Evolutionary conservation across 805 yeast species (phyloP).

Genomic region (Lachancea kluyveri): DNA sequence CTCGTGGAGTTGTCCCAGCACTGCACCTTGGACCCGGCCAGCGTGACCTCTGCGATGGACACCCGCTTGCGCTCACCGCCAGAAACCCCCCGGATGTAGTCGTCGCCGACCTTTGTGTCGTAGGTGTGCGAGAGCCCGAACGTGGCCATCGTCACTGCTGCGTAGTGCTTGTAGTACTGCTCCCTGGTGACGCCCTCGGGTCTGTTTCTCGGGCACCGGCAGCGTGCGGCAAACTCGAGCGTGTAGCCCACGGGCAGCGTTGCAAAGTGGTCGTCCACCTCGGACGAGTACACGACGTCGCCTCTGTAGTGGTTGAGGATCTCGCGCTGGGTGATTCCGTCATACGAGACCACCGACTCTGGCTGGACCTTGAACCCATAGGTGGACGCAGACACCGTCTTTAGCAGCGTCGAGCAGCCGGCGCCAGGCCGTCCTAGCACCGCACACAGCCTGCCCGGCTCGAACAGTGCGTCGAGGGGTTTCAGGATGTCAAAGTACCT

Average conservation of each 20-base stretch:
- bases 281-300: slow-evolving; percentile 60
- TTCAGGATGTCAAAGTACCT: slow-evolving; percentile 40
- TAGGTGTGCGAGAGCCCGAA: slow-evolving; percentile 49
- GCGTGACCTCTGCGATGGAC: slow-evolving; percentile 59
- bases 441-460: slow-evolving; percentile 64
- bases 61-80: slow-evolving; percentile 76
- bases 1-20: slow-evolving; percentile 61
- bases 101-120: slow-evolving; percentile 62
- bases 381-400: slow-evolving; percentile 48
- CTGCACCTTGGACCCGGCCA: slow-evolving; percentile 42
- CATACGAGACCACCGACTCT: slow-evolving; percentile 42
- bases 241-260: slow-evolving; percentile 59
- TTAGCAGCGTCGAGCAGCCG: slow-evolving; percentile 59
- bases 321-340: slow-evolving; percentile 41
- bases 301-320: slow-evolving; percentile 48
- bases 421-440: slow-evolving; percentile 79
- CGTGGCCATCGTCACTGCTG: slow-evolving; percentile 48
- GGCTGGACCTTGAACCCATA: slow-evolving; percentile 47
- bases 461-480: slow-evolving; percentile 48
- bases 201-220: slow-evolving; percentile 53
- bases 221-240: slow-evolving; percentile 45
- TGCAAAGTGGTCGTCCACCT: slow-evolving; percentile 59
- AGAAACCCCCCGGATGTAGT: slow-evolving; percentile 61
- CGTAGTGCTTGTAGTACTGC: slow-evolving; percentile 40
- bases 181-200: slow-evolving; percentile 45